phyloP scores from a whole-genome alignment of 768 basidiomycete genomes.

The Serendipita indica region DNA sequence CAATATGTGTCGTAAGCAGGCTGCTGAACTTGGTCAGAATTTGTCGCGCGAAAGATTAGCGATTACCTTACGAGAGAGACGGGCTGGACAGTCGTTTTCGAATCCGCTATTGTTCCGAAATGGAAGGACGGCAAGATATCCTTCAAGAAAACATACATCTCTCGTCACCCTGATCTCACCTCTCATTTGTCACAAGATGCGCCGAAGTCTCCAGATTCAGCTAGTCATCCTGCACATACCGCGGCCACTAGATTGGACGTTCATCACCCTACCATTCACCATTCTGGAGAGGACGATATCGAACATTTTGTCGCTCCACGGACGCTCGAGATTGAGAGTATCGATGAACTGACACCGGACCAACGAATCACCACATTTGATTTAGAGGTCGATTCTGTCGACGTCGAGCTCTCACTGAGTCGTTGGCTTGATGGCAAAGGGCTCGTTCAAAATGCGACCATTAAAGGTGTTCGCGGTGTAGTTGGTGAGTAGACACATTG shows the following conservation, averaged over 20 bases:
- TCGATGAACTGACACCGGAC: constrained; percentile 16
- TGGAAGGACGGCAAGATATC: constrained; percentile 94
- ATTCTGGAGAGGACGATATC: constrained; percentile 46
- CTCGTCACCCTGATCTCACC: constrained; percentile 44
- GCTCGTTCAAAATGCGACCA: constrained; percentile 73
- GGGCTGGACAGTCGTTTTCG: constrained; percentile 88
- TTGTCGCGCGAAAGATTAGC: constrained; percentile 75
- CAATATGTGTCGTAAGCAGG: constrained; percentile 5
- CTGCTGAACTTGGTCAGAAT: constrained; percentile 33
- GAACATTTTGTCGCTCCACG: constrained; percentile 15
- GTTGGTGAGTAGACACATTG: constrained; percentile 48
- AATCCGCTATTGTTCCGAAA: constrained; percentile 94
- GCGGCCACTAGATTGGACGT: constrained; percentile 62
- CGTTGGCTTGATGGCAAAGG: constrained; percentile 96
- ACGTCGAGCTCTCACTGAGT: constrained; percentile 81
- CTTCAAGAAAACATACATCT: constrained; percentile 93
- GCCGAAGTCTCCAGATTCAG: constrained; percentile 9
- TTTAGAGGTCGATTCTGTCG: constrained; percentile 83
- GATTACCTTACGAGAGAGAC: constrained; percentile 89
- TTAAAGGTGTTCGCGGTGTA: constrained; percentile 89
- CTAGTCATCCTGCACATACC: constrained; percentile 28
- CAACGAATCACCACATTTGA: constrained; percentile 78
- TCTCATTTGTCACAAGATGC: constrained; percentile 11
- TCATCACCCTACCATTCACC: constrained; percentile 58
- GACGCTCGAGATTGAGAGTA: constrained; percentile 27